These are phyloP conservation scores for Raffaelea albimanens DNA, from an alignment of 2,329 filamentous ascomycete genomes.

Conservation along the genomic window DNA sequence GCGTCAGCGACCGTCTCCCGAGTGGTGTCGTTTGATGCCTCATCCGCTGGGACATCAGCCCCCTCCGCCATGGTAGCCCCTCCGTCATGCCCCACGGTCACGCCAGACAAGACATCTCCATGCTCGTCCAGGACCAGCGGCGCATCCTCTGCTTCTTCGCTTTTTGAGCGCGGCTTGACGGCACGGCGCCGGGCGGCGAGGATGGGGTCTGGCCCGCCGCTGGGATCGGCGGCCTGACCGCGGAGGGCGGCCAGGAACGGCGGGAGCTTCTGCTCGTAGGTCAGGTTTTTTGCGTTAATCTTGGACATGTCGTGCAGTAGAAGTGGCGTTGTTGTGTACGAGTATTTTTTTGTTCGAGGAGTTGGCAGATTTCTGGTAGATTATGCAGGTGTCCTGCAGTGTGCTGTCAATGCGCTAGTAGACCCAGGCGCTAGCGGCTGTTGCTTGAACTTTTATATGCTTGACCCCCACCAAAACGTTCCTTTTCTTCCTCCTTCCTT, in stretches of 20 bases:
- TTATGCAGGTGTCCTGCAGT: no score
- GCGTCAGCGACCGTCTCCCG: no score
- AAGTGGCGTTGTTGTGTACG: not conserved
- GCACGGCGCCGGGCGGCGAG: constrained; percentile 40
- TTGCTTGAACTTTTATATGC: no score
- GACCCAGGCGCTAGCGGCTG: no score
- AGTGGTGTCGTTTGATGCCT: no score
- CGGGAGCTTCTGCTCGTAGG: constrained; percentile 51
- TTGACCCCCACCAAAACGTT: no score
- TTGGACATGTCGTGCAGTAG: not conserved
- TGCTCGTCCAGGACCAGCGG: constrained; percentile 67
- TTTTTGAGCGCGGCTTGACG: constrained; percentile 45
- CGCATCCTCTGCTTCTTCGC: constrained; percentile 66
- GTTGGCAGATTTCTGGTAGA: no score
- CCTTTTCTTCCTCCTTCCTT: no score
- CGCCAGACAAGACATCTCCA: constrained; percentile 46
- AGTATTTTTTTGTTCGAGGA: constrained; percentile 35
- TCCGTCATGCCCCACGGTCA: constrained; percentile 31
- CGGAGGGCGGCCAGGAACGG: constrained; percentile 51
- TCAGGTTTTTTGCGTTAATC: constrained; percentile 62
- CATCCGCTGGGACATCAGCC: no score
- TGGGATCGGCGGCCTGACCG: constrained; percentile 37
- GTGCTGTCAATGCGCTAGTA: no score
- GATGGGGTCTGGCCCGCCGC: constrained; percentile 42
- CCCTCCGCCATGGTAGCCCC: constrained; percentile 25